A percentile compares a stretch with the other conserved stretches of the same genome.
Evolutionary conservation across 2,329 filamentous ascomycete genomes (phyloP).

Genomic region (Biscogniauxia sp.): DNA sequence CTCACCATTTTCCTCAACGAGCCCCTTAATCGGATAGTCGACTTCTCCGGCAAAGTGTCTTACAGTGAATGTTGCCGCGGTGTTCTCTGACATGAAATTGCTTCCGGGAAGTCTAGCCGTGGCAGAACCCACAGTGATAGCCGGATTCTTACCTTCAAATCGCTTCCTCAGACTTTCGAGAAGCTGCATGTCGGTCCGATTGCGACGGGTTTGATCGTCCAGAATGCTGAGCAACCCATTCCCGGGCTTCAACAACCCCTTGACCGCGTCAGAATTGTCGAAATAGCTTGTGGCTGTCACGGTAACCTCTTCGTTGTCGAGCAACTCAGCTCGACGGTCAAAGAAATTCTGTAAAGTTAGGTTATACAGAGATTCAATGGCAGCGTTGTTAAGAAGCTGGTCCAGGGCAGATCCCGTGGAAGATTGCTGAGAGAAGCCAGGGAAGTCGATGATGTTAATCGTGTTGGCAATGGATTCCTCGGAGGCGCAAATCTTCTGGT

Average conservation of each 20-base stretch:
- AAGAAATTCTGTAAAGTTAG: conserved; percentile 95
- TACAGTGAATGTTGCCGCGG: conserved; percentile 78
- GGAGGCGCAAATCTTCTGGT: conserved; percentile 80
- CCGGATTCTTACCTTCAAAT: conserved; percentile 91
- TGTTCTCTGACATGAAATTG: conserved; percentile 85
- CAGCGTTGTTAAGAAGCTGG: conserved; percentile 91
- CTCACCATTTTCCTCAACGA: conserved; percentile 95
- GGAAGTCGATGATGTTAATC: conserved; percentile 92
- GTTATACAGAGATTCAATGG: conserved; percentile 88
- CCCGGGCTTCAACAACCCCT: conserved; percentile 84
- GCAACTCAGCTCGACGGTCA: conserved; percentile 85
- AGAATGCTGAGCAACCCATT: conserved; percentile 93
- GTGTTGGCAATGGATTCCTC: conserved; percentile 93
- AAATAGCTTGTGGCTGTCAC: conserved; percentile 95
- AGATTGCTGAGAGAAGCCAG: conserved; percentile 83
- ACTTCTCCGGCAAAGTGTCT: conserved; percentile 96
- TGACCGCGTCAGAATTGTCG: conserved; percentile 93
- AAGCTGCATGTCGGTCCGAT: conserved; percentile 84
- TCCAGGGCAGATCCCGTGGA: conserved; percentile 84
- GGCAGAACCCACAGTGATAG: conserved; percentile 74
- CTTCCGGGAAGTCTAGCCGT: conserved; percentile 78
- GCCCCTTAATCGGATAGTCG: conserved; percentile 82
- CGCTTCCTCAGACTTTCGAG: conserved; percentile 88
- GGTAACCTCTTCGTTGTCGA: conserved; percentile 90
- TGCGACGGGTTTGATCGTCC: conserved; percentile 90